Evolutionary conservation across 176 grass and related monocot genomes (phyloP).

Genomic region (Oropetium thomaeum): DNA sequence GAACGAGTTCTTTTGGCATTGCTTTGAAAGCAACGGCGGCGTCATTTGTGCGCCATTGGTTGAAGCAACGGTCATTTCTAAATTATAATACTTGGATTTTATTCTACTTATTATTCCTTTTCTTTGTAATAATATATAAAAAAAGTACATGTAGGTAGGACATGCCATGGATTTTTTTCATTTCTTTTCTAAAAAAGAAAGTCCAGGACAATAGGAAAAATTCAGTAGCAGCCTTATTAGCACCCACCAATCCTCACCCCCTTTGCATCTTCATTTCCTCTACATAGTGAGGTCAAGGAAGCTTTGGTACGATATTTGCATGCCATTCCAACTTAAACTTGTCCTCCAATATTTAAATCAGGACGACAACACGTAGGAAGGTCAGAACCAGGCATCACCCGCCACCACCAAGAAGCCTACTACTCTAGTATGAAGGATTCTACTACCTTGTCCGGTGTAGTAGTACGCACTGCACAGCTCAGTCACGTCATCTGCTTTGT

Average conservation of each 20-base stretch:
- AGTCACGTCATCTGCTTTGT: conserved; percentile 3
- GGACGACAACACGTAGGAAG: too few species aligned
- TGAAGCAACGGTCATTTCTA: not conserved
- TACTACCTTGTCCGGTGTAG: conserved; percentile 3
- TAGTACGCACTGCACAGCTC: too few species aligned
- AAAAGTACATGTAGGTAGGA: not conserved
- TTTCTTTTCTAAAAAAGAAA: not conserved
- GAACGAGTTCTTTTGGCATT: not conserved
- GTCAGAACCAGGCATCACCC: not conserved
- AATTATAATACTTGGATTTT: too few species aligned
- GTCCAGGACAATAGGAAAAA: not conserved
- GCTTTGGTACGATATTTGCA: not conserved
- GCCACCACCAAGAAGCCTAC: not conserved
- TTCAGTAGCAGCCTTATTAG: not conserved
- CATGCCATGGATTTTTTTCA: not conserved
- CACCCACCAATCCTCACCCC: not conserved
- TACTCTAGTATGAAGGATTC: too few species aligned
- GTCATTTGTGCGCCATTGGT: not conserved
- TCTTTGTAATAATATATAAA: too few species aligned
- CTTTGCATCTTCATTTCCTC: too few species aligned
- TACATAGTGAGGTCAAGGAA: not conserved
- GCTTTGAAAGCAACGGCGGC: conserved; percentile 22
- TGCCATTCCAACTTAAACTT: conserved; percentile 3
- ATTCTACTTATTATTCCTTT: not conserved
- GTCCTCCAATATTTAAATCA: not conserved